Conservation (phyloP, 2,329 filamentous ascomycete genomes). For the Coleophoma crateriformis region DNA sequence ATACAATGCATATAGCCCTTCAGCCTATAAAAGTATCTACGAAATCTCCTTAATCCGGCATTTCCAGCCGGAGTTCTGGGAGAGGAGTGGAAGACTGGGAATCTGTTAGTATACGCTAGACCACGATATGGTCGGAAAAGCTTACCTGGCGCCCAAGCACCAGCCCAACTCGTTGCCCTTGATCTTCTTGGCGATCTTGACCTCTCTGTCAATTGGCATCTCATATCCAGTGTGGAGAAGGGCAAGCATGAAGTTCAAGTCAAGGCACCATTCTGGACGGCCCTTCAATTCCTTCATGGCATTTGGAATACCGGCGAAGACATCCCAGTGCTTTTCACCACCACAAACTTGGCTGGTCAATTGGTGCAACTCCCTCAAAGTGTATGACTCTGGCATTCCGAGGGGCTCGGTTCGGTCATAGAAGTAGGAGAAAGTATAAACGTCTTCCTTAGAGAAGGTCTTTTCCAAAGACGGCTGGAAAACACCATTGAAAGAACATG, state of each 20-base stretch:
- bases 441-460: slow-evolving; percentile 85
- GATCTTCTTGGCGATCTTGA: slow-evolving; percentile 98
- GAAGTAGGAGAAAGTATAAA: slow-evolving; percentile 98
- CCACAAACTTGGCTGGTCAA: slow-evolving; percentile 80
- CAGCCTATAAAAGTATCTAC: slow-evolving; percentile 30
- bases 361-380: slow-evolving; percentile 81
- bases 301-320: slow-evolving; percentile 70
- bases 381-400: slow-evolving; percentile 98
- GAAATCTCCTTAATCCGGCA: slow-evolving; percentile 78
- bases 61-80: slow-evolving; percentile 79
- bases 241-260: slow-evolving; percentile 94
- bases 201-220: slow-evolving; percentile 93
- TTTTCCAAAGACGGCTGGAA: slow-evolving; percentile 89
- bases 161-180: slow-evolving; percentile 94
- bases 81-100: slow-evolving; percentile 73
- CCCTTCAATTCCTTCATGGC: slow-evolving; percentile 76
- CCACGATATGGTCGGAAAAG: slow-evolving; percentile 3
- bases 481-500: slow-evolving; percentile 98
- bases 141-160: slow-evolving; percentile 94
- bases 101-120: slow-evolving; percentile 28
- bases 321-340: slow-evolving; percentile 71
- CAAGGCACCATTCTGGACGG: slow-evolving; percentile 86
- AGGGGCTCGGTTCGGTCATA: slow-evolving; percentile 90
- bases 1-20: slow-evolving; percentile 14
- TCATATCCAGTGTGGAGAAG: slow-evolving; percentile 94